Evolutionary conservation across 345 rosid genomes (phyloP), one percentile per base, ranked within the genome.

Genomic region (Heritiera littoralis): DNA sequence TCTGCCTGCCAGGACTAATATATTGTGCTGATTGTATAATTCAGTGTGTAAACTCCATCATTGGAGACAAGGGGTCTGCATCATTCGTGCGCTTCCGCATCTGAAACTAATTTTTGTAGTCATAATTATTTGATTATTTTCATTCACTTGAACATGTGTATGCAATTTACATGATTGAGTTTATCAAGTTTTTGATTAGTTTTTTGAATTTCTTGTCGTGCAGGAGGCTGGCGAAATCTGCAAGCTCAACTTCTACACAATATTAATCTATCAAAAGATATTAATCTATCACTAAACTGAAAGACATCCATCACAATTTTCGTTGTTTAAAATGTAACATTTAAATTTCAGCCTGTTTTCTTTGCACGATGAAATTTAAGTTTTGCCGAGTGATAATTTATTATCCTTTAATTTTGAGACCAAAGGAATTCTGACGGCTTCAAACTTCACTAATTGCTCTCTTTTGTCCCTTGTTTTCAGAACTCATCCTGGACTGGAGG

Each of bases 191-290:
- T 41, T 43, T 66, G 2, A 67, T n/a, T 43, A 2, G 23, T 18
- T 2, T 20, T 9, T 0, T 10, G 17, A 67, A 70, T 70, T 14
- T 70, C 20, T 70, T 70, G 40, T 48, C 40, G 12, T 70, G 20
- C 59, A 49, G 74, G 23, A 13, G 74, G 59, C 74, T 28, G 43
- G 40, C 59, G 49, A 49, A 43, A 70, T 70, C 23, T 70, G 41
- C n/a, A 13, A 49, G 40, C 41, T 70, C 74, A 70, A 13, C 41
- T 23, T 30, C 45, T 28, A 49, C 20, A 13, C 15, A 71, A n/a
- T n/a, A n/a, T n/a, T n/a, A n/a, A n/a, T n/a, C n/a, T n/a, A n/a
- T n/a, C n/a, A n/a, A n/a, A n/a, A n/a, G n/a, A 6, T 41, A 9
- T 46, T 46, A 1, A 51, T 14, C 55, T 51, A 17, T 51, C 55